Percentiles rank a stretch among this genome's conserved stretches.
phyloP scores from a whole-genome alignment of 2,329 filamentous ascomycete species.

The Dothideomycetes sp. region DNA sequence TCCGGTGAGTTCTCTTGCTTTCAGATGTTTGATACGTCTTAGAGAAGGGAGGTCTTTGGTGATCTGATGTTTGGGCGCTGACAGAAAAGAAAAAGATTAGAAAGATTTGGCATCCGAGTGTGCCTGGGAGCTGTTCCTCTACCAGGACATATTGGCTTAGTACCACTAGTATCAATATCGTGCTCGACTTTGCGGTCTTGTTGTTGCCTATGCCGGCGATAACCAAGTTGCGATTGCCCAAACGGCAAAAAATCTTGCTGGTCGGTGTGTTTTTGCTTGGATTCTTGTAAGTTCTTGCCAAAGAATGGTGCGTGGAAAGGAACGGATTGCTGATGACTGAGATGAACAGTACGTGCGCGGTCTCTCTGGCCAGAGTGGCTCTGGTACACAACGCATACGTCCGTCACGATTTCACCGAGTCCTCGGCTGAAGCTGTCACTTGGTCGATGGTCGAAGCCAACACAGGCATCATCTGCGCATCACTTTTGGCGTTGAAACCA shows the following conservation, averaged over 20 bases:
- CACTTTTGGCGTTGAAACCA: constrained; percentile 35
- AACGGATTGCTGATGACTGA: no score
- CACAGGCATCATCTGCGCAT: constrained; percentile 37
- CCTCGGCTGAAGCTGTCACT: constrained; percentile 32
- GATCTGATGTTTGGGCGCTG: no score
- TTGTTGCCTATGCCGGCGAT: constrained; percentile 28
- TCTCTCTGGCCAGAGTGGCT: constrained; percentile 9
- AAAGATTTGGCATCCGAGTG: constrained; percentile 32
- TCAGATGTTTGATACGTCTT: no score
- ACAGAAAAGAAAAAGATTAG: no score
- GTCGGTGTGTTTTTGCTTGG: constrained; percentile 29
- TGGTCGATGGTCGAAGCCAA: constrained; percentile 37
- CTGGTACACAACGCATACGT: constrained; percentile 6
- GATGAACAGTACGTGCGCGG: constrained; percentile 4
- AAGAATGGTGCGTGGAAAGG: no score
- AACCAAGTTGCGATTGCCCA: constrained; percentile 24
- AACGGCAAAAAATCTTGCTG: constrained; percentile 25
- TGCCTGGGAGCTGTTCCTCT: constrained; percentile 29
- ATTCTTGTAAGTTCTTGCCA: constrained; percentile 25
- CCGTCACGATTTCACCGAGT: constrained; percentile 15
- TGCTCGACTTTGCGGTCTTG: constrained; percentile 28
- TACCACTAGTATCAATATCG: constrained; percentile 28
- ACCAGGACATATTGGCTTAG: constrained; percentile 36
- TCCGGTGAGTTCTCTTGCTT: no score
- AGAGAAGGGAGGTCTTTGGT: no score